These are phyloP conservation scores for Parathielavia appendiculata DNA, from an alignment of 495 filamentous ascomycete species.

Conservation along the genomic window DNA sequence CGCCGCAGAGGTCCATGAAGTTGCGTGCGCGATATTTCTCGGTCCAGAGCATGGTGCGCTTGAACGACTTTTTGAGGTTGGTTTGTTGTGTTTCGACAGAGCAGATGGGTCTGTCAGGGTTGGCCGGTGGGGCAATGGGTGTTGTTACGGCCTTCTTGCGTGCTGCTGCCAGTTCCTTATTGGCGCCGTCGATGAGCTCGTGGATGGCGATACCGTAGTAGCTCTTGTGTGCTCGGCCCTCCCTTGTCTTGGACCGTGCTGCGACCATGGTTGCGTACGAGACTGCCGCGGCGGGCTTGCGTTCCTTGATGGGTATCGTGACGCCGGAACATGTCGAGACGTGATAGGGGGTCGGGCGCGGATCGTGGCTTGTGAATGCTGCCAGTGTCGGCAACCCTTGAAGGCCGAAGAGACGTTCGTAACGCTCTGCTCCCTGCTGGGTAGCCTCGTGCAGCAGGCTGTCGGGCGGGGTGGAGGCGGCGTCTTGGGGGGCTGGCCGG, in stretches of 20 bases:
- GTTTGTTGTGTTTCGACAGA: slow-evolving; percentile 36
- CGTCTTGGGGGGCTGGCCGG: not conserved
- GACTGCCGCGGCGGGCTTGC: slow-evolving; percentile 41
- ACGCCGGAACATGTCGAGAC: slow-evolving; percentile 65
- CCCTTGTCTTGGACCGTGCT: slow-evolving; percentile 58
- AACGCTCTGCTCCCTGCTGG: slow-evolving; percentile 26
- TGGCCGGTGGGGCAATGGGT: slow-evolving; percentile 24
- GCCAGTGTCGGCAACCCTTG: slow-evolving; percentile 4
- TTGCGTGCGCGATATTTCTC: slow-evolving; percentile 88
- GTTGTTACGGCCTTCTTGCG: slow-evolving; percentile 22
- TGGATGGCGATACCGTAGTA: slow-evolving; percentile 94
- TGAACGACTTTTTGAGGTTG: slow-evolving; percentile 37
- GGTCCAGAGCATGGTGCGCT: slow-evolving; percentile 64
- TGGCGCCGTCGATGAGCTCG: slow-evolving; percentile 64
- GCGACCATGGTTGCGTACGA: slow-evolving; percentile 68
- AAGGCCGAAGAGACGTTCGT: slow-evolving; percentile 26
- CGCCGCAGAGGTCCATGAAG: slow-evolving; percentile 89
- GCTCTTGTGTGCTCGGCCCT: slow-evolving; percentile 69
- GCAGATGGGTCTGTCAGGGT: slow-evolving; percentile 29
- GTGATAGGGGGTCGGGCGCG: slow-evolving; percentile 33
- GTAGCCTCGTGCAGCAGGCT: slow-evolving; percentile 19
- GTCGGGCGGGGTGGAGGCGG: slow-evolving; percentile 18
- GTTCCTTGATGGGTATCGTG: slow-evolving; percentile 50
- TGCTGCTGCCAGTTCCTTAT: slow-evolving; percentile 39
- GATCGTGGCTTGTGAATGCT: slow-evolving; percentile 6